Evolutionary conservation across 2,329 filamentous ascomycete species (phyloP).

Genomic region (Phaeosphaeriaceae sp.): DNA sequence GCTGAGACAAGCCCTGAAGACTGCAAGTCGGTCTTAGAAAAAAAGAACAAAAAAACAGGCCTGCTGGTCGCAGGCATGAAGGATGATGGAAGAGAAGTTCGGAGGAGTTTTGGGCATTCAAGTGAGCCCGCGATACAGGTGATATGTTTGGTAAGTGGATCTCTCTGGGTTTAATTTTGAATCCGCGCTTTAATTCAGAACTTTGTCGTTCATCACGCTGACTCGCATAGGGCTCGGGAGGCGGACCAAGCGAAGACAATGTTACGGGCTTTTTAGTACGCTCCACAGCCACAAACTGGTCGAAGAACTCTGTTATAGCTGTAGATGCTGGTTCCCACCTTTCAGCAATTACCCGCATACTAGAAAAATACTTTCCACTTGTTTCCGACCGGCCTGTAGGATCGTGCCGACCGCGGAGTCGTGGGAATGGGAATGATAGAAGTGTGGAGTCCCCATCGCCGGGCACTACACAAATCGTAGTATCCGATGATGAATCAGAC

Average conservation of each 20-base stretch:
- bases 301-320: slow-evolving; percentile 81
- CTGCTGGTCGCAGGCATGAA: slow-evolving; percentile 50
- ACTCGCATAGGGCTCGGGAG: slow-evolving; percentile 76
- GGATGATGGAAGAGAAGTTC: slow-evolving; percentile 48
- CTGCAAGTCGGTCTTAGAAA: not conserved
- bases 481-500: slow-evolving; percentile 40
- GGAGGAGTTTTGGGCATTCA: slow-evolving; percentile 43
- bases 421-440: slow-evolving; percentile 17
- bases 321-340: slow-evolving; percentile 93
- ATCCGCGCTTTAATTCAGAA: too few species aligned
- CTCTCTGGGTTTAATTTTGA: not conserved
- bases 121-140: slow-evolving; percentile 55
- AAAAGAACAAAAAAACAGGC: slow-evolving; percentile 1
- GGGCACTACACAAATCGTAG: slow-evolving; percentile 20
- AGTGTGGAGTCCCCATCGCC: slow-evolving; percentile 35
- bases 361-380: slow-evolving; percentile 64
- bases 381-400: slow-evolving; percentile 35
- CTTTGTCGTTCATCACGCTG: slow-evolving; percentile 7
- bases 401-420: slow-evolving; percentile 7
- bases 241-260: slow-evolving; percentile 88
- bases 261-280: slow-evolving; percentile 89
- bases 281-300: slow-evolving; percentile 79
- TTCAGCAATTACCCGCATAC: slow-evolving; percentile 79
- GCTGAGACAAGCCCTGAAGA: slow-evolving; percentile 5
- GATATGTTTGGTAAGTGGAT: slow-evolving; percentile 53